Evolutionary conservation across 23 red algal species (phyloP).

Genomic region (Agarophyton chilense): DNA sequence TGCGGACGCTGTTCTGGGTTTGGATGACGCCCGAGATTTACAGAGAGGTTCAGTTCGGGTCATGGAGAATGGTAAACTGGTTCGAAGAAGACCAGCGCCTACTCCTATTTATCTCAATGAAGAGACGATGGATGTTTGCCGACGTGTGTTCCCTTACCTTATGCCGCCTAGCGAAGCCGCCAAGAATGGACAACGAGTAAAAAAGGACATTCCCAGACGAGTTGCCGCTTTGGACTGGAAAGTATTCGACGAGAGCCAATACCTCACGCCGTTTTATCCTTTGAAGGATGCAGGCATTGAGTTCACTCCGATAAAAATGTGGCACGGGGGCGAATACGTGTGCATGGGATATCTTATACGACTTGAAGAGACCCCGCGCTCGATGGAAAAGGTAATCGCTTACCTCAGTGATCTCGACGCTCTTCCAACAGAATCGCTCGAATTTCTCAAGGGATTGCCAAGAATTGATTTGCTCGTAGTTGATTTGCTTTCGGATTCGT

Average conservation of each 20-base stretch:
- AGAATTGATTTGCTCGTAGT: slow-evolving; percentile 63
- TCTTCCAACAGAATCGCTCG: slow-evolving; percentile 24
- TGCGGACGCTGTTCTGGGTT: slow-evolving; percentile 79
- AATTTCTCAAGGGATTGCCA: slow-evolving; percentile 25
- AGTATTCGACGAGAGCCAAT: slow-evolving; percentile 37
- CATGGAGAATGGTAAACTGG: slow-evolving; percentile 6
- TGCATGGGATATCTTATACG: slow-evolving; percentile 61
- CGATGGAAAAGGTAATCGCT: slow-evolving; percentile 23
- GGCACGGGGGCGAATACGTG: slow-evolving; percentile 62
- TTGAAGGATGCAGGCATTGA: slow-evolving; percentile 33
- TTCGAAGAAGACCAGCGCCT: neutral
- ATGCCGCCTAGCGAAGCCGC: slow-evolving; percentile 25
- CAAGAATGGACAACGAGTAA: neutral
- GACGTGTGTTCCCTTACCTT: slow-evolving; percentile 53
- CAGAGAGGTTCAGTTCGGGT: neutral
- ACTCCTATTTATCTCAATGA: slow-evolving; percentile 55
- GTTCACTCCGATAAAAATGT: slow-evolving; percentile 48
- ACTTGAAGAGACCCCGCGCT: neutral
- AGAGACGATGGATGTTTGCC: slow-evolving; percentile 40
- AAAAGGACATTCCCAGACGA: slow-evolving; percentile 49
- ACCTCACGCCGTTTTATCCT: slow-evolving; percentile 42
- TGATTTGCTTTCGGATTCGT: slow-evolving; percentile 35
- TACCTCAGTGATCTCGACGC: slow-evolving; percentile 54
- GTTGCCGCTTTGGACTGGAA: slow-evolving; percentile 62
- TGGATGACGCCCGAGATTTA: slow-evolving; percentile 72